Conservation (phyloP, 2,329 filamentous ascomycete genomes). For the Aspergillus costaricaensis region DNA sequence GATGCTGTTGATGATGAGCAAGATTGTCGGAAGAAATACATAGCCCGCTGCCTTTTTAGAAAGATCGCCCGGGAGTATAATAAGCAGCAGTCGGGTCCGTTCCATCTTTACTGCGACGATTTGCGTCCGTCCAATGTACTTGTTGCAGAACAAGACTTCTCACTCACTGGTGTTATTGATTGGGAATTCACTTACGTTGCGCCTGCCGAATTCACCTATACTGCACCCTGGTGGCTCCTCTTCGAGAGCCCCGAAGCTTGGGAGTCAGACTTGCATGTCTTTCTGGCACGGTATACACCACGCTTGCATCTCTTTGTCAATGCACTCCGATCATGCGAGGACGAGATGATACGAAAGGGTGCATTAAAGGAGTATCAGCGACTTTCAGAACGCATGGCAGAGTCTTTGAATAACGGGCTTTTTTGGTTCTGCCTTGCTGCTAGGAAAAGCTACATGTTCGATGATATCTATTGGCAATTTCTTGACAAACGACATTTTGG, state of each 20-base stretch:
- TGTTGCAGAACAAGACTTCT: neutral
- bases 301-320: neutral
- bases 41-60: neutral
- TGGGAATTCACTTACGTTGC: slow-evolving; percentile 4
- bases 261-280: neutral
- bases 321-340: neutral
- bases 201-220: slow-evolving; percentile 4
- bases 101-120: neutral
- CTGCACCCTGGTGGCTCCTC: slow-evolving; percentile 4
- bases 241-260: neutral
- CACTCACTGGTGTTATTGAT: neutral
- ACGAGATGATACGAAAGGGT: neutral
- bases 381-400: neutral
- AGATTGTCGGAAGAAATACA: neutral
- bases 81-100: neutral
- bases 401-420: slow-evolving; percentile 2
- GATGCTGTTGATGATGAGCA: neutral
- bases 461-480: slow-evolving; percentile 7
- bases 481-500: slow-evolving; percentile 1
- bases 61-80: neutral
- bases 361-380: neutral
- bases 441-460: neutral
- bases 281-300: neutral
- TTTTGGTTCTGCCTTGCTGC: slow-evolving; percentile 9
- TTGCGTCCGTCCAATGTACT: neutral